Evolutionary conservation across 805 yeast genomes (phyloP), one percentile per base, ranked within the genome.

Genomic region (Starmerella powellii): DNA sequence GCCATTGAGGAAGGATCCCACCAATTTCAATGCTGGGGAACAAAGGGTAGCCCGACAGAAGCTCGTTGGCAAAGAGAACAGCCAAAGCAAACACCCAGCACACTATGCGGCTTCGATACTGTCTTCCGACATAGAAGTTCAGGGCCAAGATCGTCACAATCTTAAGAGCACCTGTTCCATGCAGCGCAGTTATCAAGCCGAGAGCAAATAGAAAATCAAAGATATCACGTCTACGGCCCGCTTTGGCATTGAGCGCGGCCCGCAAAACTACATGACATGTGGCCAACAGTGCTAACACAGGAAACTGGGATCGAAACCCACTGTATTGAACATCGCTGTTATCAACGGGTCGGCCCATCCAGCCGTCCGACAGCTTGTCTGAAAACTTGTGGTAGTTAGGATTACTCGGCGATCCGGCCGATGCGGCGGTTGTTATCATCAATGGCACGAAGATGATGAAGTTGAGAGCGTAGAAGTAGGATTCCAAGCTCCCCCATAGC

Each of bases 1-100:
- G 96, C 99, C 99, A 91, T 53, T 97, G 71, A 15, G 76, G 68
- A 47, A 91, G 78, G 12, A 87, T 70, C 1, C 97, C 96, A 37
- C 71, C 70, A 52, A 72, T 79, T 0, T 72, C 52, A 54, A 85
- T 94, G 52, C 82, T 59, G 29, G 71, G 62, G 0, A 66, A 57
- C n/a, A 82, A 58, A 0, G 68, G 55, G 45, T 70, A 67, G 17
- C 71, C 66, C 40, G 86, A 67, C 47, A 67, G 75, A 40, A 63
- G 65, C 53, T 83, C 94, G 57, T 91, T 91, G 39, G 84, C 56
- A 57, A 91, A 85, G 26, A 91, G 65, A 0, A 87, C 67, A 5
- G 68, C 71, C n/a, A 91, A 63, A 1, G 94, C 94, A 54, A 84
- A 88, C 0, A 64, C 55, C 96, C 97, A 91, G 2, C 80, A 63